Conservation (phyloP, 768 basidiomycete genomes). For the Rhizopogon vulgaris region DNA sequence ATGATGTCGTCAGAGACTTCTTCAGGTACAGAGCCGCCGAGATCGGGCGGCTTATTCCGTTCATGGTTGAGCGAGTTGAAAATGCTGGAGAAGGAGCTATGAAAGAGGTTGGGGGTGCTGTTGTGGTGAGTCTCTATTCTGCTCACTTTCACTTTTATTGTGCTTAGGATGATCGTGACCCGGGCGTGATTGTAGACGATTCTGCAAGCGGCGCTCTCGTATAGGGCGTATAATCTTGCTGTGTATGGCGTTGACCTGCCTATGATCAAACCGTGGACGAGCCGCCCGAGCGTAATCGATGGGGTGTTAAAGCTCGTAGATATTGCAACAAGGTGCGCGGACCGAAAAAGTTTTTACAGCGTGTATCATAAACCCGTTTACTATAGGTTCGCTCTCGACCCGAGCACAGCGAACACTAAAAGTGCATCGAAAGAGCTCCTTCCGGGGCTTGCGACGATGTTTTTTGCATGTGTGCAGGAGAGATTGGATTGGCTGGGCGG, state of each 20-base stretch:
- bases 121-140: conserved; percentile 47
- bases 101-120: conserved; percentile 38
- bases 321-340: conserved; percentile 34
- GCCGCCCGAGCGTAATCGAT: conserved; percentile 60
- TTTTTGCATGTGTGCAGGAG: conserved; percentile 66
- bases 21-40: conserved; percentile 67
- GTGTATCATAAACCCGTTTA: neutral
- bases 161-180: neutral
- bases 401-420: neutral
- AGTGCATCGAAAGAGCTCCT: conserved; percentile 35
- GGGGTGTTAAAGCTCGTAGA: conserved; percentile 69
- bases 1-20: conserved; percentile 80
- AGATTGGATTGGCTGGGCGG: conserved; percentile 63
- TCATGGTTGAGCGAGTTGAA: conserved; percentile 36
- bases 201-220: conserved; percentile 65
- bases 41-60: conserved; percentile 61
- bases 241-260: conserved; percentile 76
- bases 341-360: neutral
- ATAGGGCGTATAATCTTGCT: conserved; percentile 61
- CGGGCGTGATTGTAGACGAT: conserved; percentile 44
- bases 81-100: conserved; percentile 17
- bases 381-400: neutral
- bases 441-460: conserved; percentile 53
- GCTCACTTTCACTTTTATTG: neutral
- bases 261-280: conserved; percentile 81